Conservation (phyloP, 1,284 basidiomycete species). For the Austroboletus niveus region DNA sequence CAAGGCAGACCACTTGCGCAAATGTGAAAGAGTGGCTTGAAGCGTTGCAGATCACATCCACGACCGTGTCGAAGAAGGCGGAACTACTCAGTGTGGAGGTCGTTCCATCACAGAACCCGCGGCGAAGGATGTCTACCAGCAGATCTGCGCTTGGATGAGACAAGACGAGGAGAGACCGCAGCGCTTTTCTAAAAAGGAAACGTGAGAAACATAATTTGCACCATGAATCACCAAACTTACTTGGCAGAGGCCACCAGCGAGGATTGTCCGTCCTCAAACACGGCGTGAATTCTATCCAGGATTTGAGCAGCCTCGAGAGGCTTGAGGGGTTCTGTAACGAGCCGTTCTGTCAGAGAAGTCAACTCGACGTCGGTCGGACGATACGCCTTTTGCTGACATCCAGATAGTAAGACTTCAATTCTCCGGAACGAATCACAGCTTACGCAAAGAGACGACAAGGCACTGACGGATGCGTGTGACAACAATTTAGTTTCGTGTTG, state of each 20-base stretch:
- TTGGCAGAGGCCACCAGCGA: slow-evolving; percentile 56
- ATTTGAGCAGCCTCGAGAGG: slow-evolving; percentile 52
- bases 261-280: slow-evolving; percentile 59
- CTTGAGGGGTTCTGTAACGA: slow-evolving; percentile 47
- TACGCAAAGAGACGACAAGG: slow-evolving; percentile 84
- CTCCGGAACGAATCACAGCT: slow-evolving; percentile 33
- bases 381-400: slow-evolving; percentile 65
- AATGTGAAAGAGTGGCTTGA: slow-evolving; percentile 67
- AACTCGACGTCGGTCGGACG: slow-evolving; percentile 60
- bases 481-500: slow-evolving; percentile 70
- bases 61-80: slow-evolving; percentile 74
- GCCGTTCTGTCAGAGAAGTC: slow-evolving; percentile 60
- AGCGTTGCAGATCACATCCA: slow-evolving; percentile 66
- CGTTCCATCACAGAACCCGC: slow-evolving; percentile 66
- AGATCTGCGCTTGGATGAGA: slow-evolving; percentile 62
- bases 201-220: slow-evolving; percentile 10
- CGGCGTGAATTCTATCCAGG: slow-evolving; percentile 65
- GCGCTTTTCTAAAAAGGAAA: slow-evolving; percentile 59
- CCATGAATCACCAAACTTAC: slow-evolving; percentile 40
- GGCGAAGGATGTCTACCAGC: slow-evolving; percentile 67
- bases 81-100: slow-evolving; percentile 43
- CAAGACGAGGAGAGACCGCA: slow-evolving; percentile 69
- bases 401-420: slow-evolving; percentile 3
- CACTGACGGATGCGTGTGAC: slow-evolving; percentile 78
- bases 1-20: slow-evolving; percentile 77